Percentiles rank a stretch among this genome's conserved stretches.
These are phyloP conservation scores for Hypoxylon sp. DNA, from an alignment of 2,329 filamentous ascomycete genomes.

Conservation along the genomic window DNA sequence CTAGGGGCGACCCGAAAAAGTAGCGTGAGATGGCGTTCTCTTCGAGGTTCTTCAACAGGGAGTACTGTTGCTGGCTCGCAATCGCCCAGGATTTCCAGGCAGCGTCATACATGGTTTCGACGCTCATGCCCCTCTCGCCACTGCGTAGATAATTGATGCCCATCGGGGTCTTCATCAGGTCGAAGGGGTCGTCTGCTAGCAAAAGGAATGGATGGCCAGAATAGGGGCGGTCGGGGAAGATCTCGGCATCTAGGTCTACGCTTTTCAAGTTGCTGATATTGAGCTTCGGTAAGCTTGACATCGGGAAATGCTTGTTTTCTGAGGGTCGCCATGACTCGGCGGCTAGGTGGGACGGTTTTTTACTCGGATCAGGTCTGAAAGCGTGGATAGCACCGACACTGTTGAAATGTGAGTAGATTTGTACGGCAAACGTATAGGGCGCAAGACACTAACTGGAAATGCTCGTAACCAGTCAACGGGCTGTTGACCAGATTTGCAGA, in stretches of 20 bases:
- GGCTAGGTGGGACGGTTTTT: slow-evolving; percentile 46
- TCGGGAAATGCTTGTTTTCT: slow-evolving; percentile 43
- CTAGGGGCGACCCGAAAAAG: slow-evolving; percentile 59
- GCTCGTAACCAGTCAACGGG: slow-evolving; percentile 66
- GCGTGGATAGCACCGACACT: slow-evolving; percentile 64
- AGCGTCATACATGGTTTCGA: slow-evolving; percentile 54
- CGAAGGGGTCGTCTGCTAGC: slow-evolving; percentile 51
- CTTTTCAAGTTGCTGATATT: slow-evolving; percentile 39
- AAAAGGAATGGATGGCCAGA: slow-evolving; percentile 68
- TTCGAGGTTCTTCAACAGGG: slow-evolving; percentile 66
- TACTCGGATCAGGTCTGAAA: slow-evolving; percentile 65
- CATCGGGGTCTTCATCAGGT: slow-evolving; percentile 63
- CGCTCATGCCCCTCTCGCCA: slow-evolving; percentile 25
- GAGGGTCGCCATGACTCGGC: slow-evolving; percentile 60
- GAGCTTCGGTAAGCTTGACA: slow-evolving; percentile 39
- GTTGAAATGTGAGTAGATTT: slow-evolving; percentile 3
- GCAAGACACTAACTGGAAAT: slow-evolving; percentile 58
- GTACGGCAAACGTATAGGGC: background rate
- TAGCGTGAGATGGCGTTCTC: slow-evolving; percentile 61
- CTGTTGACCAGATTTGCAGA: slow-evolving; percentile 72
- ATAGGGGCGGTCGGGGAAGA: slow-evolving; percentile 56
- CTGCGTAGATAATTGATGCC: slow-evolving; percentile 58
- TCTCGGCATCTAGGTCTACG: slow-evolving; percentile 26
- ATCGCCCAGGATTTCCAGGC: slow-evolving; percentile 66
- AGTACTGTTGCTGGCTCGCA: slow-evolving; percentile 63